Evolutionary conservation across 306 rosid genomes (phyloP).

Genomic region (Citrullus amarus): DNA sequence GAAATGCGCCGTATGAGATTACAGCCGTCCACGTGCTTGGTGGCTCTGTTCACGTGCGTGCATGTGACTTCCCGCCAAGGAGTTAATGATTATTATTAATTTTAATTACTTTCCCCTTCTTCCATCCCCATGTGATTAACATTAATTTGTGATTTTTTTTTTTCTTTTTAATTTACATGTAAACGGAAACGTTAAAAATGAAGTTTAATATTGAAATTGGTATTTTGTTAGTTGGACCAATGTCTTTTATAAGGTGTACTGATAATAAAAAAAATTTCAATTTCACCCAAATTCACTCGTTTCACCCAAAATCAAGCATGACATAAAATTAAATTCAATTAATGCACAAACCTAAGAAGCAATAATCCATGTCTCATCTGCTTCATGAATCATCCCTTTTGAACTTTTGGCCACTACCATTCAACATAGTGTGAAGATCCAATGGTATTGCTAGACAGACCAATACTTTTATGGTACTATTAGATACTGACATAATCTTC

Average conservation of each 20-base stretch:
- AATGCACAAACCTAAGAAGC: too few species aligned
- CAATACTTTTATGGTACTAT: too few species aligned
- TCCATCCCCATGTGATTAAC: slow-evolving; percentile 28
- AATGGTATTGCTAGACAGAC: too few species aligned
- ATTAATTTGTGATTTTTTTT: not conserved
- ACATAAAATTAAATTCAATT: not conserved
- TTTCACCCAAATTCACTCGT: not conserved
- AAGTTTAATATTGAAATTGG: not conserved
- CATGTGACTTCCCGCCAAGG: slow-evolving; percentile 44
- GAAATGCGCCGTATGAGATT: slow-evolving; percentile 20
- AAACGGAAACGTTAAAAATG: not conserved
- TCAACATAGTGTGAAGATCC: too few species aligned
- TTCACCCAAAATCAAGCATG: not conserved
- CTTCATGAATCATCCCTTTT: too few species aligned
- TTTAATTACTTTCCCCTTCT: slow-evolving; percentile 18
- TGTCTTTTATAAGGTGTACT: too few species aligned
- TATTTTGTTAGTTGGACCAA: not conserved
- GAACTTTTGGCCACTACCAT: too few species aligned
- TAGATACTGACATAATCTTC: too few species aligned
- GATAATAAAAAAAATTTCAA: not conserved
- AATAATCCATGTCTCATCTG: too few species aligned
- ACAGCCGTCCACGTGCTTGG: slow-evolving; percentile 48
- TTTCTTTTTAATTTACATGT: not conserved
- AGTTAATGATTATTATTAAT: slow-evolving; percentile 8
- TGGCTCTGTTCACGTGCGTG: slow-evolving; percentile 44